Base-by-base conservation (phyloP, 179 eudicot species). In the Patellifolia procumbens region DNA sequence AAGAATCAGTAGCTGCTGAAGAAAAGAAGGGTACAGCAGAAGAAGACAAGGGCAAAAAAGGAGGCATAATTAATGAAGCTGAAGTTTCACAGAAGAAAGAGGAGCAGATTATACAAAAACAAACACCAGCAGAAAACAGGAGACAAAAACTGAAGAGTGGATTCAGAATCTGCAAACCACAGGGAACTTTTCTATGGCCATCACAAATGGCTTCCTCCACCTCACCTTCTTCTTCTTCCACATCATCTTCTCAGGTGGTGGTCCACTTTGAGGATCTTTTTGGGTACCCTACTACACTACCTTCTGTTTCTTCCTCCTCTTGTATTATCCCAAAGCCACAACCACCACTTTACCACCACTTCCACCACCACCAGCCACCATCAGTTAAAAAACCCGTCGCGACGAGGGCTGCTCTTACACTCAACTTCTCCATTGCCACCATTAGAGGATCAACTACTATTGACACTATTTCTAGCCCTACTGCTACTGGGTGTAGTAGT, bases 161-260 rank as follows among this genome's bases (percentile, higher is more conserved):
- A 16, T 94, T 94, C 96, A 87, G 91, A 70, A 84, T 94, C 68
- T 94, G 98, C 90, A 92, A 86, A 72, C 98, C 98, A 31, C 88
- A 81, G 80, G 97, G 97, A 42, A 88, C 91, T 55, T 89, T 92
- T 78, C 86, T 88, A 0, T 91, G 94, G 98, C 97, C 98, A 46
- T 90, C 94, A 39, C 85, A 86, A 82, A 81, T 83, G 82, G 37
- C 69, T 3, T 37, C 82, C 32, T 2, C 67, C 13, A 58, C 75
- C 16, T n/a, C 81, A 29, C 35, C 80, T 43, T 70, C 85, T 48
- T n/a, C 63, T 4, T n/a, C 78, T 29, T 32, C 67, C 13, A 58
- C 75, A 20, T n/a, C 81, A 29, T 43, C 80, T 43, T 70, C 85
- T 48, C 80, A 78, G 79, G 76, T 77, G 43, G 56, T 80, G 79